phyloP scores from a whole-genome alignment of 805 yeast genomes.

The Sungouiella blattae region DNA sequence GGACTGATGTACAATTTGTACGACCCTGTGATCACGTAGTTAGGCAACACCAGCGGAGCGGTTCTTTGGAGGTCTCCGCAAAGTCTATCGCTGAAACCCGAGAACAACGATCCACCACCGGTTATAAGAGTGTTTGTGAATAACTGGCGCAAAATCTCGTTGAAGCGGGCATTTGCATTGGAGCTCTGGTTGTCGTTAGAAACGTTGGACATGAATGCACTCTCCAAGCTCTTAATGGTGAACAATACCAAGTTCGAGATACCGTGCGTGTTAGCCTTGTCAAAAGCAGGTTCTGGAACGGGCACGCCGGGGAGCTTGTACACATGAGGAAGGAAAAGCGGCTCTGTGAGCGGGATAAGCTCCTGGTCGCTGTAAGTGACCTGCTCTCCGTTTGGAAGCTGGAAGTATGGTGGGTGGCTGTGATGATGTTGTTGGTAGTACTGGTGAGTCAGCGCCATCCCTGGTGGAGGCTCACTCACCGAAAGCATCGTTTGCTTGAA shows the following conservation, averaged over 20 bases:
- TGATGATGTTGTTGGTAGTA: slow-evolving; percentile 21
- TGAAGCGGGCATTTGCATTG: slow-evolving; percentile 30
- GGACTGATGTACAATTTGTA: slow-evolving; percentile 19
- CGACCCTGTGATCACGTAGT: slow-evolving; percentile 31
- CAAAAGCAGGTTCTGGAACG: slow-evolving; percentile 35
- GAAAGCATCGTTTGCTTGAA: slow-evolving; percentile 32
- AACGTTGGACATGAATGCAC: slow-evolving; percentile 25
- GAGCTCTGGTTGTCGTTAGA: slow-evolving; percentile 18
- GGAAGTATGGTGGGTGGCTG: slow-evolving; percentile 33
- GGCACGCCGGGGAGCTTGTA: slow-evolving; percentile 40
- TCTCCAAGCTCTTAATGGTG: slow-evolving; percentile 34
- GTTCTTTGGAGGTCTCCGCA: slow-evolving; percentile 51
- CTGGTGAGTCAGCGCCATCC: slow-evolving; percentile 9
- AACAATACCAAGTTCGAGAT: slow-evolving; percentile 38
- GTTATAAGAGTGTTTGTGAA: slow-evolving; percentile 49
- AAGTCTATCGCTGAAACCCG: slow-evolving; percentile 54
- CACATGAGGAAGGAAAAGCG: slow-evolving; percentile 63
- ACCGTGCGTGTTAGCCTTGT: slow-evolving; percentile 47
- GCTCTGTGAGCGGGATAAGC: slow-evolving; percentile 56
- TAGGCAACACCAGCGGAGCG: slow-evolving; percentile 44
- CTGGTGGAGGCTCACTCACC: slow-evolving; percentile 20
- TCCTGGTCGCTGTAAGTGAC: slow-evolving; percentile 36
- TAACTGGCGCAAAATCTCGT: slow-evolving; percentile 36
- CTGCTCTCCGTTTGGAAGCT: slow-evolving; percentile 55
- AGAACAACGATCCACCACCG: slow-evolving; percentile 56